Evolutionary conservation across 2,329 filamentous ascomycete species (phyloP).

Genomic region (Neobulgaria alba): DNA sequence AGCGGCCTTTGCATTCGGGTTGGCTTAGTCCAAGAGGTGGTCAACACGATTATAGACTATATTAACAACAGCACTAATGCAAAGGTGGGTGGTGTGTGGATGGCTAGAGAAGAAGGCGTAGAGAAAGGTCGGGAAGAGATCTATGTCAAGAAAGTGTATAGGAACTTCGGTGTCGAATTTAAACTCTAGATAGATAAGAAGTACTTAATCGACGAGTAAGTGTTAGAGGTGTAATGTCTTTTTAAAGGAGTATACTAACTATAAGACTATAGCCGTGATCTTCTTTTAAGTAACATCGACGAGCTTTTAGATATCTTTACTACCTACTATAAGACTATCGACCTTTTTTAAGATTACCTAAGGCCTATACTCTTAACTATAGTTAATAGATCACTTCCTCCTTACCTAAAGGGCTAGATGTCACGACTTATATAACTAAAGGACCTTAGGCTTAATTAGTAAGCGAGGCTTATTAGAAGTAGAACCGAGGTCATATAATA

Average conservation of each 20-base stretch:
- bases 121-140: conserved; percentile 62
- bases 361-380: conserved; percentile 48
- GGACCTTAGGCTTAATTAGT: no score
- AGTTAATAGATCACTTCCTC: conserved; percentile 42
- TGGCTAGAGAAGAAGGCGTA: conserved; percentile 59
- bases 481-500: no score
- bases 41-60: conserved; percentile 34
- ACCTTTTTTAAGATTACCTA: conserved; percentile 59
- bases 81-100: conserved; percentile 60
- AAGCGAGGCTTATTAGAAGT: no score
- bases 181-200: conserved; percentile 66
- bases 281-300: conserved; percentile 45
- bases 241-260: background rate
- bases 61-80: conserved; percentile 40
- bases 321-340: conserved; percentile 62
- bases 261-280: conserved; percentile 47
- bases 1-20: conserved; percentile 57
- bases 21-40: conserved; percentile 50
- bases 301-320: conserved; percentile 70
- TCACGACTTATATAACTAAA: no score
- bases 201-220: conserved; percentile 71
- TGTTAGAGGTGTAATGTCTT: no score
- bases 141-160: conserved; percentile 43
- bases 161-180: conserved; percentile 47
- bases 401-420: conserved; percentile 44